Base-by-base conservation (phyloP, 306 rosid genomes). In the Cicer bijugum region DNA sequence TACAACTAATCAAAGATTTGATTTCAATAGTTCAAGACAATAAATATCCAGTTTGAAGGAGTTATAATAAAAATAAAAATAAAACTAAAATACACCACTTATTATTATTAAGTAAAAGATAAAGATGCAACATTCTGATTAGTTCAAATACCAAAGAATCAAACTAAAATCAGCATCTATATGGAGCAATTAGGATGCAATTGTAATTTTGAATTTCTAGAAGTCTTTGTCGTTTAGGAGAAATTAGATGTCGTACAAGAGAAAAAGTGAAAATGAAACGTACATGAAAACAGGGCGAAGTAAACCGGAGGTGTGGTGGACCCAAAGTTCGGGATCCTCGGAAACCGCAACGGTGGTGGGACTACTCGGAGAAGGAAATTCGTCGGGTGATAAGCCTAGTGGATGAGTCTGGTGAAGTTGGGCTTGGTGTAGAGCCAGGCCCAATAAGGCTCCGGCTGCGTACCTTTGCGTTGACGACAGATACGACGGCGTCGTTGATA, bases 311-410 rank as follows among this genome's bases (percentile, higher is more conserved):
- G 58, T 11, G 14, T 83, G 75, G 56, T 92, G 85, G 63, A 84
- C 85, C 98, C 98, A 92, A 45, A 90, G 94, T 47, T 72, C 53
- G 10, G 96, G 94, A 47, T 83, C 88, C 0, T 87, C 91, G 80
- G 84, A 77, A 80, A 87, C 91, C 0, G 89, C 78, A 56, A 35
- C 77, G 23, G 70, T 15, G 77, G 85, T 53, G 75, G 78, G 44
- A 40, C 81, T 75, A 58, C 63, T 12, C 1, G 73, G 82, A 19
- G 75, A 1, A 2, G 59, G 68, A 59, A 42, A 64, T 6, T 71
- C 87, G 6, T 61, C 69, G 70, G 43, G 12, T 2, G 63, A 60
- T 12, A 75, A 73, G 4, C 91, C 89, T 6, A 88, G 40, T 5
- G 88, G 96, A 12, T 67, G 81, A 12, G 86, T 85, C 85, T 90